A percentile compares a stretch with the other conserved stretches of the same genome.
These are phyloP conservation scores for Quillaja saponaria DNA, from an alignment of 306 rosid genomes.

Conservation along the genomic window DNA sequence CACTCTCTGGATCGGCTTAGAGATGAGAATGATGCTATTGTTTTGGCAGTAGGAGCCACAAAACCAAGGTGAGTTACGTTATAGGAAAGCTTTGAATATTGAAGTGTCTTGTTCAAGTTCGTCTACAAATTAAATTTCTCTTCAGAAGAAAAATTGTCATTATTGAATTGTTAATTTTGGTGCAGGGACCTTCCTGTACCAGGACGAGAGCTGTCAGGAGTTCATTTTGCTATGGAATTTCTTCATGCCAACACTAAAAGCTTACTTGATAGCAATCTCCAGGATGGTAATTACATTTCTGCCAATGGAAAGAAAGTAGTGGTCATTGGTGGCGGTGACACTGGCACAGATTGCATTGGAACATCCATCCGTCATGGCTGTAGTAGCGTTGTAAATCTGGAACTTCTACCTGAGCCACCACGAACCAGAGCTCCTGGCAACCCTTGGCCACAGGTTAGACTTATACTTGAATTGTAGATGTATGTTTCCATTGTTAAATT, in stretches of 20 bases:
- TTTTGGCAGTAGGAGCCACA: conserved; percentile 92
- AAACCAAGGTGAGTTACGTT: conserved; percentile 73
- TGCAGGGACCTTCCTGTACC: conserved; percentile 97
- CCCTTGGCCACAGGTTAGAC: conserved; percentile 96
- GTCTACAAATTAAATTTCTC: no score
- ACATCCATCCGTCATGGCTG: conserved; percentile 97
- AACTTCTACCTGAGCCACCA: conserved; percentile 89
- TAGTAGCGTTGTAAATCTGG: conserved; percentile 51
- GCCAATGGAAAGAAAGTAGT: conserved; percentile 94
- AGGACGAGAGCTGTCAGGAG: conserved; percentile 86
- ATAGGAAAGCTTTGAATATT: not conserved
- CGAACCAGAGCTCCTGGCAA: conserved; percentile 86
- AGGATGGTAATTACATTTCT: conserved; percentile 84
- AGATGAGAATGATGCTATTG: conserved; percentile 76
- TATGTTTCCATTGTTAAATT: no score
- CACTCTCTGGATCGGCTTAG: conserved; percentile 70
- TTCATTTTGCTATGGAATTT: conserved; percentile 97
- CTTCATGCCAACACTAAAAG: conserved; percentile 96
- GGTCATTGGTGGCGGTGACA: conserved; percentile 98
- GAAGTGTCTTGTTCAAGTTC: not conserved
- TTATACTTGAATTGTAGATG: no score
- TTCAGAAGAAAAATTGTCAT: no score
- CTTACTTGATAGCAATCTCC: conserved; percentile 87
- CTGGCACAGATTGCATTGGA: conserved; percentile 98
- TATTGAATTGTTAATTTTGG: not conserved